A percentile compares a stretch with the other conserved stretches of the same genome.
Evolutionary conservation across 2,329 filamentous ascomycete species (phyloP).

Genomic region (Ascosphaera acerosa): DNA sequence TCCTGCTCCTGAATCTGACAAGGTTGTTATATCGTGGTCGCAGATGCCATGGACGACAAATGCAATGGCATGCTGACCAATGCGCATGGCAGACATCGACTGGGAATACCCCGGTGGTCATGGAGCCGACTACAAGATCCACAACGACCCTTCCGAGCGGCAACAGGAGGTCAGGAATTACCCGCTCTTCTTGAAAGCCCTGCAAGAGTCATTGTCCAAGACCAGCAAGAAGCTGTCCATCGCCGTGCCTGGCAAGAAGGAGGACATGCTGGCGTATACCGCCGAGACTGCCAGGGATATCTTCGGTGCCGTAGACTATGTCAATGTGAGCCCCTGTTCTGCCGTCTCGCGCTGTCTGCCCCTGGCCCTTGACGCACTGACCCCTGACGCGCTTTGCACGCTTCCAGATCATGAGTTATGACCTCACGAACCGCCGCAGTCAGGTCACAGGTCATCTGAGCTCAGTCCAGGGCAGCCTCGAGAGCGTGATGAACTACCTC

Average conservation of each 20-base stretch:
- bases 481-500: conserved; percentile 33
- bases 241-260: conserved; percentile 35
- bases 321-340: conserved; percentile 23
- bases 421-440: conserved; percentile 45
- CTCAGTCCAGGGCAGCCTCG: conserved; percentile 29
- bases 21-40: background rate
- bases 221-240: conserved; percentile 34
- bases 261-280: conserved; percentile 45
- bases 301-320: conserved; percentile 33
- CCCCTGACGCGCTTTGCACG: too few relatives aligned
- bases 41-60: too few relatives aligned
- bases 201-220: conserved; percentile 31
- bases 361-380: background rate
- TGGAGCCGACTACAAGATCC: conserved; percentile 35
- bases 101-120: conserved; percentile 41
- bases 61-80: too few relatives aligned
- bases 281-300: conserved; percentile 30
- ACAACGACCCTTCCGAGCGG: conserved; percentile 28
- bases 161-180: conserved; percentile 34
- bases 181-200: conserved; percentile 32
- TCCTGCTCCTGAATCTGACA: conserved; percentile 2
- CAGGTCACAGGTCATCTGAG: conserved; percentile 38
- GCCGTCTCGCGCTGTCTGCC: too few relatives aligned
- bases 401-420: conserved; percentile 40
- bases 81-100: conserved; percentile 39